Evolutionary conservation across 768 basidiomycete genomes (phyloP), one percentile per base, ranked within the genome.

Genomic region (Lactarius sp.): DNA sequence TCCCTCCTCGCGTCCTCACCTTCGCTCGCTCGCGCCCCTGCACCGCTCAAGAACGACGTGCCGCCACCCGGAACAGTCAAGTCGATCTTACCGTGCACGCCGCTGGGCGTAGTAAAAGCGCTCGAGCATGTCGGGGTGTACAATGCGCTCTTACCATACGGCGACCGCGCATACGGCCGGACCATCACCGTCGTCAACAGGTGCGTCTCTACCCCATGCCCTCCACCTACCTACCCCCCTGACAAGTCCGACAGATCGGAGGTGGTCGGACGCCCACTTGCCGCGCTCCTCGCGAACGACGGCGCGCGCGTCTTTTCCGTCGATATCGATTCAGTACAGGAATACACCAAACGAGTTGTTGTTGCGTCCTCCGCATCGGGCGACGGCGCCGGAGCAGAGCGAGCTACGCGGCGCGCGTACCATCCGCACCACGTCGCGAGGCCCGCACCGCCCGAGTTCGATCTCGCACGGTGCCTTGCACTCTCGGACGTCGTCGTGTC

Each of bases 51-150:
- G 14, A 77, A 70, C 47, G 89, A 93, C 62, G 76, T 80, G 13
- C 86, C 91, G 2, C 93, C 94, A 4, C 75, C 84, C 0, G 94
- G 94, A 27, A 88, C 87, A 60, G 92, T 97, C 71, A 98, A 98
- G 75, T 96, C 94, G 4, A 92, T 99, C 71, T 83, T 99, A 41
- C 97, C 97, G 0, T 99, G 97, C 75, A 99, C 97, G 5, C 95
- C 97, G 0, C 83, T 99, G 12, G 97, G 94, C 3, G 89, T 98
- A 71, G 95, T 99, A 67, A 99, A 99, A 76, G 91, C 86, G 65
- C 80, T 99, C 27, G 97, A 99, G 73, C 82, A 87, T 71, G 80
- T 88, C 47, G 90, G 94, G 10, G 93, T 98, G 14, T 98, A 99
- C 79, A 98, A 98, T 77, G 87, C 76, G 68, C 82, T 98, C 68